Evolutionary conservation across 2,329 filamentous ascomycete genomes (phyloP).

Genomic region (Tolypocladium nubicola): DNA sequence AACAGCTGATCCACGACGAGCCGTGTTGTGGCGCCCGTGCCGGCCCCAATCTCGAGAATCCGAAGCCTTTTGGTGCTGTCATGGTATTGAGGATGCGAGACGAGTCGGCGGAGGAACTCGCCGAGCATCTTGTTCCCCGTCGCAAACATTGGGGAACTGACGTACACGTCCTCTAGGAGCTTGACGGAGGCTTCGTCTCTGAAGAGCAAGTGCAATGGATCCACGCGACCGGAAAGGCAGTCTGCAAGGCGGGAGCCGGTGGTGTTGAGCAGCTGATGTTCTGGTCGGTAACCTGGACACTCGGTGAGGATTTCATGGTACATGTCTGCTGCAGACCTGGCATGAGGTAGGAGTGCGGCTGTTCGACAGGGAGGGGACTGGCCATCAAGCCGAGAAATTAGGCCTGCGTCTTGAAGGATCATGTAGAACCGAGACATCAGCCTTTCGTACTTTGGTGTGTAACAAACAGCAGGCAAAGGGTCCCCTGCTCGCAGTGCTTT

Average conservation of each 20-base stretch:
- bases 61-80: constrained; percentile 10
- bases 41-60: constrained; percentile 32
- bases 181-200: constrained; percentile 12
- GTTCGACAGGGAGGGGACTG: not conserved
- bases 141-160: constrained; percentile 14
- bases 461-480: not conserved
- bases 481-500: not conserved
- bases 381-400: not conserved
- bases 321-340: not conserved
- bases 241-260: constrained; percentile 22
- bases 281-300: not conserved
- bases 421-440: not conserved
- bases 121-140: constrained; percentile 11
- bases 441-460: not conserved
- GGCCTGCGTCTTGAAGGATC: not conserved
- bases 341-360: not conserved
- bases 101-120: not conserved
- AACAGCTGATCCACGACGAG: constrained; percentile 17
- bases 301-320: not conserved
- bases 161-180: constrained; percentile 25
- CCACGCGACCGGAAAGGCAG: constrained; percentile 23
- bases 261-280: not conserved
- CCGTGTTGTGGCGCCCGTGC: constrained; percentile 30
- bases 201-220: constrained; percentile 29
- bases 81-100: not conserved